phyloP scores from a whole-genome alignment of 352 stramenopile species.

The Phytophthora idaei region DNA sequence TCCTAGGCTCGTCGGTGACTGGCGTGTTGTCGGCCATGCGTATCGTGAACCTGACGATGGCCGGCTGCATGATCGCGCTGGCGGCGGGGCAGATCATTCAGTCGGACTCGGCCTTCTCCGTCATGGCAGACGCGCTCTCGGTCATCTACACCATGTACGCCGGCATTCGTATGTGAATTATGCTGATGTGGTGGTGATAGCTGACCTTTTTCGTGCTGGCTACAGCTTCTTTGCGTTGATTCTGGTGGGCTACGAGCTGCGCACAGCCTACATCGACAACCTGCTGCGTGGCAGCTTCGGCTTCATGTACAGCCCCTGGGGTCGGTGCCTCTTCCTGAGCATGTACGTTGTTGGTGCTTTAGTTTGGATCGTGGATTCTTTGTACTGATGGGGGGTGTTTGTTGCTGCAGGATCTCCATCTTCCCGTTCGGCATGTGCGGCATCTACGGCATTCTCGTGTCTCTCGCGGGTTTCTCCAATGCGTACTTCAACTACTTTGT shows the following conservation, averaged over 20 bases:
- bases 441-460: conserved; percentile 81
- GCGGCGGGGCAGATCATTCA: conserved; percentile 70
- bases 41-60: conserved; percentile 77
- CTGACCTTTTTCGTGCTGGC: conserved; percentile 4
- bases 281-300: conserved; percentile 81
- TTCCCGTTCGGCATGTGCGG: conserved; percentile 89
- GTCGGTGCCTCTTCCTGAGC: conserved; percentile 84
- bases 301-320: conserved; percentile 91
- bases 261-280: conserved; percentile 69
- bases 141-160: conserved; percentile 88
- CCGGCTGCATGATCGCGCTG: conserved; percentile 76
- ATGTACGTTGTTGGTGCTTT: conserved; percentile 53
- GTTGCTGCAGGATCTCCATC: conserved; percentile 77
- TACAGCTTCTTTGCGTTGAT: conserved; percentile 84
- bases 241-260: conserved; percentile 85
- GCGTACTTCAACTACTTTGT: conserved; percentile 92
- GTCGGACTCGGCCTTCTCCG: conserved; percentile 69
- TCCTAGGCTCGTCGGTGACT: conserved; percentile 83
- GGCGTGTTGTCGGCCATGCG: conserved; percentile 80
- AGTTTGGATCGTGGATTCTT: not conserved
- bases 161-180: not conserved
- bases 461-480: conserved; percentile 78
- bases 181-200: not conserved
- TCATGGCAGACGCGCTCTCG: conserved; percentile 76
- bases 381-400: conserved; percentile 9